These are phyloP conservation scores for Acanthamoeba sp. DNA, from an alignment of 208 protist genomes.

Conservation along the genomic window DNA sequence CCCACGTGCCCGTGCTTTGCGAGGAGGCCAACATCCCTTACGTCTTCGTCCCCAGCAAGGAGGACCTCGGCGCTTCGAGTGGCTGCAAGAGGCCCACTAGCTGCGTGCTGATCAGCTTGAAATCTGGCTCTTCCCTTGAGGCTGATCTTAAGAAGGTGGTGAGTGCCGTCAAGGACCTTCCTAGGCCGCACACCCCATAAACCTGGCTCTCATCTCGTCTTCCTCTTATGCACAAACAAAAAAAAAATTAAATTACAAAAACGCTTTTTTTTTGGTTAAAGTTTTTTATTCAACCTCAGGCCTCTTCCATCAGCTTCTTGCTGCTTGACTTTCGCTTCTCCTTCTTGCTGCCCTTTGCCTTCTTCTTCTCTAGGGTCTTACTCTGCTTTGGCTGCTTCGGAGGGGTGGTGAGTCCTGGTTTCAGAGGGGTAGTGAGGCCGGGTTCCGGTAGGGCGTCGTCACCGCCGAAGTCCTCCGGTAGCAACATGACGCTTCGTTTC, in stretches of 20 bases:
- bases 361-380: neutral
- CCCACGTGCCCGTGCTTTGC: constrained; percentile 91
- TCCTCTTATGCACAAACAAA: neutral
- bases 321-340: constrained; percentile 3
- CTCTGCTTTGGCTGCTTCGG: neutral
- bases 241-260: neutral
- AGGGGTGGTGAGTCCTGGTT: neutral
- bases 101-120: constrained; percentile 84
- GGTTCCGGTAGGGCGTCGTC: neutral
- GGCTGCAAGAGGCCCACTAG: constrained; percentile 90
- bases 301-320: neutral
- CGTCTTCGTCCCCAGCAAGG: constrained; percentile 90
- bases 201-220: neutral
- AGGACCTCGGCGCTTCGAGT: constrained; percentile 88
- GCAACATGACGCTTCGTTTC: constrained; percentile 1
- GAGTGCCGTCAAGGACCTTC: constrained; percentile 32
- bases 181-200: constrained; percentile 26
- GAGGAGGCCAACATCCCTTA: constrained; percentile 89
- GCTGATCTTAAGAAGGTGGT: constrained; percentile 20
- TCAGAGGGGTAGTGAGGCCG: neutral
- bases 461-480: neutral
- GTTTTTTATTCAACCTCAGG: neutral
- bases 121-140: constrained; percentile 1
- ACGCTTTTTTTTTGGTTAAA: neutral
- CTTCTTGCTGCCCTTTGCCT: neutral